Evolutionary conservation across 768 basidiomycete species (phyloP).

Genomic region (Lentinula aciculospora): DNA sequence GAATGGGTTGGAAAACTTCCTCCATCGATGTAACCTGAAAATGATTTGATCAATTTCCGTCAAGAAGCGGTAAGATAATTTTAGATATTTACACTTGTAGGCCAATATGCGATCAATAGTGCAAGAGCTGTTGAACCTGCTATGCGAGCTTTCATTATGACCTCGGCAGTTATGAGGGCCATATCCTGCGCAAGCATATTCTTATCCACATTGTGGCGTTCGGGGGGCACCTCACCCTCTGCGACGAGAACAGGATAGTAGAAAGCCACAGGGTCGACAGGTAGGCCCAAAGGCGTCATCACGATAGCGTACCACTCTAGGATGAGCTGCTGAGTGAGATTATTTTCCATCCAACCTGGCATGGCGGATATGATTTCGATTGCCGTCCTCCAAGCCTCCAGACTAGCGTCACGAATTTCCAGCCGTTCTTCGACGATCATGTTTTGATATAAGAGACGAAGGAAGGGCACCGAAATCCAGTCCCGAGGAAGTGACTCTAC

Average conservation of each 20-base stretch:
- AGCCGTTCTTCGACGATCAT: conserved; percentile 84
- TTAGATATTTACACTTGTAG: conserved; percentile 48
- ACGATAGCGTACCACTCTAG: conserved; percentile 83
- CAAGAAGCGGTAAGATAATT: neutral
- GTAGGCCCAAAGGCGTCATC: conserved; percentile 85
- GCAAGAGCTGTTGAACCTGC: conserved; percentile 77
- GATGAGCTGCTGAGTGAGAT: conserved; percentile 53
- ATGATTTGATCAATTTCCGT: neutral
- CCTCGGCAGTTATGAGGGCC: conserved; percentile 70
- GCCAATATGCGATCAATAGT: conserved; percentile 63
- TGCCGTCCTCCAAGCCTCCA: conserved; percentile 70
- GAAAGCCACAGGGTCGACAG: conserved; percentile 67
- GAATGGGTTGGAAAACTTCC: conserved; percentile 67
- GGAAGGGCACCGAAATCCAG: conserved; percentile 76
- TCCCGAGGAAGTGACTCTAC: conserved; percentile 67
- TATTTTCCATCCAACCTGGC: conserved; percentile 43
- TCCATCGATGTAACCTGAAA: conserved; percentile 38
- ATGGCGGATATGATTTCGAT: conserved; percentile 46
- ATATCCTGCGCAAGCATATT: conserved; percentile 90
- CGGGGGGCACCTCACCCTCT: conserved; percentile 41
- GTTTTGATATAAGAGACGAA: conserved; percentile 90
- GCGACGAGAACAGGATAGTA: conserved; percentile 51
- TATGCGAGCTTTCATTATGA: conserved; percentile 74
- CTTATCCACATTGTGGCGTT: conserved; percentile 94
- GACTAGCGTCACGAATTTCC: conserved; percentile 75